Base-by-base conservation (phyloP, 345 rosid genomes). In the Hibiscus tridactylites region DNA sequence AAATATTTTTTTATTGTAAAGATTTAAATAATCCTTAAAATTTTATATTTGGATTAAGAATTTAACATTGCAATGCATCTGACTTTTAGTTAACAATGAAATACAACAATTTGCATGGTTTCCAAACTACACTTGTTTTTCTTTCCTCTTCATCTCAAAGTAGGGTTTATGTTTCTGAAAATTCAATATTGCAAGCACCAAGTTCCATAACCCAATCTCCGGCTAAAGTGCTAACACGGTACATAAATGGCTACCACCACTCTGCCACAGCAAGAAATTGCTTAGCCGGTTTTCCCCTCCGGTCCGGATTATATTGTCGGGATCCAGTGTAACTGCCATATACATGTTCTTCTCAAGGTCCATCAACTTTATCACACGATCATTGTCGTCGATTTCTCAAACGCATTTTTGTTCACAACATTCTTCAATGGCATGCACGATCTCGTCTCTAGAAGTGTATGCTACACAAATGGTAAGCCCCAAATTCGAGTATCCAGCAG, bases 321-420 rank as follows among this genome's bases (percentile, higher is more conserved):
- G 88, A 72, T 85, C 85, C 7, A 88, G 88, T 29, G 83, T 83
- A 26, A 87, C 78, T 0, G 79, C 81, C 86, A 85, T 87, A 74
- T 83, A 83, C 91, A 85, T 78, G 62, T 79, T 77, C 66, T 72
- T 83, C 72, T 80, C 87, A 10, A 84, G 59, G 63, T 84, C 88
- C 19, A 58, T 79, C 44, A 75, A 56, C 56, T 79, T 76, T 62
- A 84, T 58, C 7, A 35, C 1, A 33, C 10, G 26, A 6, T 65
- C 33, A 7, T 11, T 2, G 3, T 39, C 50, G 13, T 42, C 53
- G 13, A 13, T 46, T n/a, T 47, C 59, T 62, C 50, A 71, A 61
- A 19, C 13, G 44, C 17, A 2, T 65, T 75, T 86, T 7, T 64
- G 66, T 52, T 59, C 61, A 70, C 88, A 81, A 16, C 82, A 81